Percentiles rank a stretch among this genome's conserved stretches.
These are phyloP conservation scores for Penicillium vulpinum DNA, from an alignment of 2,329 filamentous ascomycete species.

Conservation along the genomic window DNA sequence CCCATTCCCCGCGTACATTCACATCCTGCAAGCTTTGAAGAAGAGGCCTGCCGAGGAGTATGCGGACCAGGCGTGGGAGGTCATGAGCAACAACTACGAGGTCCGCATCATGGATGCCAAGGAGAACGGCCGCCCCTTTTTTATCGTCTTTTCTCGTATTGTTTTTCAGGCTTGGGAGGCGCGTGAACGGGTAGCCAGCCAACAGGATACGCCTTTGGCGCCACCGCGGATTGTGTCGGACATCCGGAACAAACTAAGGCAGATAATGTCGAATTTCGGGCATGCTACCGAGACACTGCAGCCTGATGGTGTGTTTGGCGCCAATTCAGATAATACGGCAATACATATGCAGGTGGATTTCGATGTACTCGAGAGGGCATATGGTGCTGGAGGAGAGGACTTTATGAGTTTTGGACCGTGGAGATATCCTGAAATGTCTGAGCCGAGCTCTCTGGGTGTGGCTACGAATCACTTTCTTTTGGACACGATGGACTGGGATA, in stretches of 20 bases:
- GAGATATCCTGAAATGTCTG: neutral
- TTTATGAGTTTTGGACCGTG: neutral
- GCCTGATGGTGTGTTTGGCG: accelerated
- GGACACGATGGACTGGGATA: neutral
- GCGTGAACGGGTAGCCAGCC: neutral
- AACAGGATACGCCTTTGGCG: neutral
- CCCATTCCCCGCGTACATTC: neutral
- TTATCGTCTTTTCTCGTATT: neutral
- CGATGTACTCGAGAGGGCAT: neutral
- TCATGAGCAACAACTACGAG: neutral
- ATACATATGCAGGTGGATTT: neutral
- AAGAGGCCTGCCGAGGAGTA: neutral
- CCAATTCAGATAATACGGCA: neutral
- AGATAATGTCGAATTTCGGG: neutral
- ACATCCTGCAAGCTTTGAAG: neutral
- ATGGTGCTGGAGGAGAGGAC: neutral
- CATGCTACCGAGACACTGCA: neutral
- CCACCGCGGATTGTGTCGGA: neutral
- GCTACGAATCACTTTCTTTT: neutral
- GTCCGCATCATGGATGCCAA: neutral
- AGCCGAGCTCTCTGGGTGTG: neutral
- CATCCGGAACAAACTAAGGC: neutral
- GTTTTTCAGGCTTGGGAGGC: neutral
- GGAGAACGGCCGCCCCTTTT: neutral
- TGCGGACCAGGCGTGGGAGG: neutral